Percentiles rank a stretch among this genome's conserved stretches.
phyloP scores from a whole-genome alignment of 2,329 filamentous ascomycete genomes.

The Neocucurbitaria cava region DNA sequence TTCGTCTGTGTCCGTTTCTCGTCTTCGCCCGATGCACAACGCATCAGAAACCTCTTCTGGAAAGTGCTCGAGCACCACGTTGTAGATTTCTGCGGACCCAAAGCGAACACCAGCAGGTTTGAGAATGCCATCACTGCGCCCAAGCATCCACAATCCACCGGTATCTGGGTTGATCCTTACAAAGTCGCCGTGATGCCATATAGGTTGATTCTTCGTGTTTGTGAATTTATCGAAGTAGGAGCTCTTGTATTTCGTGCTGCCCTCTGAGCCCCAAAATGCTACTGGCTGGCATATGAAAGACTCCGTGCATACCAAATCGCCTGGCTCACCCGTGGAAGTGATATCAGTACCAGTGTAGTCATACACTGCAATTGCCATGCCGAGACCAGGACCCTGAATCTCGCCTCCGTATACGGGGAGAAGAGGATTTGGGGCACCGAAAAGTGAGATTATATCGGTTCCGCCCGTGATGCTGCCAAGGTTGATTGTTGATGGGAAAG shows the following conservation, averaged over 20 bases:
- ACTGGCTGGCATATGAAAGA: conserved; percentile 93
- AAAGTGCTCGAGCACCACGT: conserved; percentile 86
- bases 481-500: conserved; percentile 81
- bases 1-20: conserved; percentile 77
- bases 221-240: conserved; percentile 90
- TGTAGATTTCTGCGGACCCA: conserved; percentile 95
- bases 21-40: conserved; percentile 81
- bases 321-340: conserved; percentile 70
- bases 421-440: conserved; percentile 77
- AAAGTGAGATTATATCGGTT: conserved; percentile 95
- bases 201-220: conserved; percentile 47
- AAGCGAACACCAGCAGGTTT: conserved; percentile 94
- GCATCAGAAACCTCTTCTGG: conserved; percentile 80
- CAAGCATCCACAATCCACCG: conserved; percentile 86
- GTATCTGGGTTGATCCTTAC: conserved; percentile 74
- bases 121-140: conserved; percentile 88
- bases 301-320: conserved; percentile 84
- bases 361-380: conserved; percentile 59
- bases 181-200: conserved; percentile 97
- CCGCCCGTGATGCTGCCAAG: conserved; percentile 93
- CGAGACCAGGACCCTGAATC: conserved; percentile 58
- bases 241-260: conserved; percentile 76
- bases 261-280: conserved; percentile 80
- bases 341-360: conserved; percentile 65
- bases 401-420: conserved; percentile 59